These are phyloP conservation scores for Termitomyces sp. DNA, from an alignment of 768 basidiomycete genomes.

Conservation along the genomic window DNA sequence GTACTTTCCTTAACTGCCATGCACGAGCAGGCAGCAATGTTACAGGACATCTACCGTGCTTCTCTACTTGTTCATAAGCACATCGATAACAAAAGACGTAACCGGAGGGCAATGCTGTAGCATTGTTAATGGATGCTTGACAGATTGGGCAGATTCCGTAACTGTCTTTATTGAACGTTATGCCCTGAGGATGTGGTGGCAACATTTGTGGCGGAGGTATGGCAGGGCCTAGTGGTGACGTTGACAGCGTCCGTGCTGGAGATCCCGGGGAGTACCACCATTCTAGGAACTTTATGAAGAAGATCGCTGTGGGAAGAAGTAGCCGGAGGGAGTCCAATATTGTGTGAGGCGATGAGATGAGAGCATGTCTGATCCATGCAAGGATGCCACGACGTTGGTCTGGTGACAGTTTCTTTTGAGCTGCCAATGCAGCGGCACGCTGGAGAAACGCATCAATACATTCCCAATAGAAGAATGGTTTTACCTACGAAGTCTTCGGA, in stretches of 20 bases:
- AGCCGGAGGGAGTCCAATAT: constrained; percentile 76
- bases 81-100: constrained; percentile 96
- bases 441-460: constrained; percentile 19
- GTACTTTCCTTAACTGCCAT: constrained; percentile 86
- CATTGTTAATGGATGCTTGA: constrained; percentile 67
- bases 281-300: constrained; percentile 94
- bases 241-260: constrained; percentile 70
- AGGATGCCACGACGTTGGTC: constrained; percentile 33
- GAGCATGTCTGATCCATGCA: constrained; percentile 40
- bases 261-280: constrained; percentile 99
- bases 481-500: constrained; percentile 72
- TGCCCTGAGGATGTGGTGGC: constrained; percentile 68
- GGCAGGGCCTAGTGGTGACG: constrained; percentile 60
- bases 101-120: constrained; percentile 86
- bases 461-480: neutral
- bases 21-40: constrained; percentile 71
- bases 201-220: constrained; percentile 78
- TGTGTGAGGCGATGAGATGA: constrained; percentile 54
- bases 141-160: constrained; percentile 91
- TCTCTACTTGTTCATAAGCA: constrained; percentile 79
- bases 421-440: constrained; percentile 37
- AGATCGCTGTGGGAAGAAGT: constrained; percentile 84
- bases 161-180: constrained; percentile 53
- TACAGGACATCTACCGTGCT: constrained; percentile 79
- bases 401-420: constrained; percentile 25